Percentiles rank a stretch among this genome's conserved stretches.
Conservation (phyloP, 495 filamentous ascomycete species). For the Penicilliopsis zonata region DNA sequence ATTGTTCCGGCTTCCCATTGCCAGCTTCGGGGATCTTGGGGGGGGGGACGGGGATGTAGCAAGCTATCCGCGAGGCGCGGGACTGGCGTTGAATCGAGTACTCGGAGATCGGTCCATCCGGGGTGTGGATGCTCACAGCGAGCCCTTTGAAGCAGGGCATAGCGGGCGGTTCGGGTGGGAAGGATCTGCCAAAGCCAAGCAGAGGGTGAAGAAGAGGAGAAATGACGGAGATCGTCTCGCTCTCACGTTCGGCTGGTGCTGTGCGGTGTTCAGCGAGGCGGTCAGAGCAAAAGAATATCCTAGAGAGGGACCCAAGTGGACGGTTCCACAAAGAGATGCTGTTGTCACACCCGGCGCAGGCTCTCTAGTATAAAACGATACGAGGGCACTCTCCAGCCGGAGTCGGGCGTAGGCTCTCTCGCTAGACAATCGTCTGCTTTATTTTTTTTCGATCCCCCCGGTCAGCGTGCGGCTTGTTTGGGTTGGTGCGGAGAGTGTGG, state of each 20-base stretch:
- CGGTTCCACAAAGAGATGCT: no score
- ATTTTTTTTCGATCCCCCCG: no score
- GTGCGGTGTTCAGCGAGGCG: conserved; percentile 13
- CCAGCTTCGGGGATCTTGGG: conserved; percentile 59
- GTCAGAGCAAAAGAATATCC: conserved; percentile 13
- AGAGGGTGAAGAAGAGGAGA: neutral
- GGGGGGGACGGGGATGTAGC: conserved; percentile 90
- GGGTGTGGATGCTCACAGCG: conserved; percentile 90
- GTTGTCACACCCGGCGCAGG: neutral
- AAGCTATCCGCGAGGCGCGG: conserved; percentile 80
- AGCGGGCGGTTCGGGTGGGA: conserved; percentile 8
- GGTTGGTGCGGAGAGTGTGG: neutral
- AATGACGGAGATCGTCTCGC: no score
- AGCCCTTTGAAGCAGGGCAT: conserved; percentile 99
- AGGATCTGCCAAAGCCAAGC: neutral
- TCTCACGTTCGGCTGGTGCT: no score
- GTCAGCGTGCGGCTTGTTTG: neutral
- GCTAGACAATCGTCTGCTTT: neutral
- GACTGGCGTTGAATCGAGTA: conserved; percentile 92
- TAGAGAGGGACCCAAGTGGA: no score
- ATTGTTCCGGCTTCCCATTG: conserved; percentile 69
- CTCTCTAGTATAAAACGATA: no score
- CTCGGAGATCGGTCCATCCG: conserved; percentile 77
- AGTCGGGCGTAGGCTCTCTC: neutral
- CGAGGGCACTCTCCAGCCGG: no score